These are phyloP conservation scores for Climacium dendroides DNA, from an alignment of 225 moss, liverwort and hornwort genomes.

Conservation along the genomic window DNA sequence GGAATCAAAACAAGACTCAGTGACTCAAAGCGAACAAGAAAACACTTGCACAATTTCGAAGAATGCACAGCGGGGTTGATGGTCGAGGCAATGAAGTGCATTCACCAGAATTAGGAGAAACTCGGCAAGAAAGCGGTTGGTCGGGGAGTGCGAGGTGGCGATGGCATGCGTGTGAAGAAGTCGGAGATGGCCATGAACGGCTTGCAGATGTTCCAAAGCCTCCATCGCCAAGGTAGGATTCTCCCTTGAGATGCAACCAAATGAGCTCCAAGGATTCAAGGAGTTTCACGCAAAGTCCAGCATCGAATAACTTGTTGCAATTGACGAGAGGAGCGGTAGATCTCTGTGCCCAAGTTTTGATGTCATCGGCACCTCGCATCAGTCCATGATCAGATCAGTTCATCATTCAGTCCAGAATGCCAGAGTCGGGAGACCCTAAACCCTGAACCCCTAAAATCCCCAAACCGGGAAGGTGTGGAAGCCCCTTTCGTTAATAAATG, in stretches of 20 bases:
- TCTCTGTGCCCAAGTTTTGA: neutral
- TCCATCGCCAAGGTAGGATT: conserved; percentile 19
- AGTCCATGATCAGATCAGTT: no score
- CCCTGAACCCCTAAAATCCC: neutral
- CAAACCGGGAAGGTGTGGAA: neutral
- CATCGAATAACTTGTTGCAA: neutral
- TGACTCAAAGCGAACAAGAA: neutral
- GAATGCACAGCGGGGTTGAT: neutral
- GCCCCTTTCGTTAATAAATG: no score
- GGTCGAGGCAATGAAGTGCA: neutral
- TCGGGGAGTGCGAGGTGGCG: neutral
- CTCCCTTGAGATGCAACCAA: neutral
- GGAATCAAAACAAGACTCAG: neutral
- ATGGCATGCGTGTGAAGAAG: conserved; percentile 49
- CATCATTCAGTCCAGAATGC: neutral
- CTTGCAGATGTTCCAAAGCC: conserved; percentile 51
- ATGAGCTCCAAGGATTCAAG: neutral
- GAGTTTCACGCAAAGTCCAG: neutral
- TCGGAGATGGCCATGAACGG: conserved; percentile 38
- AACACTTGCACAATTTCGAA: neutral
- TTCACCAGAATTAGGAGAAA: conserved; percentile 54
- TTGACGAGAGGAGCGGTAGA: neutral
- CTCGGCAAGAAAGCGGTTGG: conserved; percentile 56
- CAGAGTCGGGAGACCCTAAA: neutral
- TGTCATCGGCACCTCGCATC: neutral